Conservation (phyloP, 805 yeast species). For the Starmerella khaoyaiensis region DNA sequence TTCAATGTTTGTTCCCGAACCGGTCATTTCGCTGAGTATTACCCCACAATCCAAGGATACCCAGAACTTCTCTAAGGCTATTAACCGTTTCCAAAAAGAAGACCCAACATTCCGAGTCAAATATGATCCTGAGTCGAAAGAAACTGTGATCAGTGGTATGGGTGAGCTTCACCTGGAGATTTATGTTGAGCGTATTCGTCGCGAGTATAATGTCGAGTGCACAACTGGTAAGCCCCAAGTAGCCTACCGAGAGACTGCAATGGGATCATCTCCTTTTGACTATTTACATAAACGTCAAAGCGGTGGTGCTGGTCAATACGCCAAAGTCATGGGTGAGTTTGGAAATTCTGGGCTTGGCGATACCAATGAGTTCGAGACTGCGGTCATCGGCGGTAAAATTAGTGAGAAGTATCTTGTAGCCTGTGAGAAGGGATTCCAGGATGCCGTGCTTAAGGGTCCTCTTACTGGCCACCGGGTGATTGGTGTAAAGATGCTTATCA, state of each 20-base stretch:
- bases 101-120: constrained; percentile 96
- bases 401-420: constrained; percentile 90
- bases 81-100: constrained; percentile 94
- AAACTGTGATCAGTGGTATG: constrained; percentile 93
- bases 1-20: constrained; percentile 97
- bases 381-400: constrained; percentile 92
- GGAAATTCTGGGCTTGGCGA: constrained; percentile 37
- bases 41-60: constrained; percentile 78
- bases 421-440: constrained; percentile 91
- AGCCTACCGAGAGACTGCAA: constrained; percentile 88
- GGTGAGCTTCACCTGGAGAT: constrained; percentile 96
- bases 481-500: constrained; percentile 83
- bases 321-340: constrained; percentile 82
- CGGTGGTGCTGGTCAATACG: constrained; percentile 99
- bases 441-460: constrained; percentile 91
- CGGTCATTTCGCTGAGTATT: constrained; percentile 87
- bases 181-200: constrained; percentile 93
- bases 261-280: constrained; percentile 63
- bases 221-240: constrained; percentile 96
- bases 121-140: constrained; percentile 82
- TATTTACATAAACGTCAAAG: constrained; percentile 94
- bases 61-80: constrained; percentile 87
- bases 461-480: constrained; percentile 86
- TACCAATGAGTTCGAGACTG: constrained; percentile 61
- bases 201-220: constrained; percentile 95